Evolutionary conservation across 1,284 basidiomycete species (phyloP).

Genomic region (Cutaneotrichosporon spelunceum): DNA sequence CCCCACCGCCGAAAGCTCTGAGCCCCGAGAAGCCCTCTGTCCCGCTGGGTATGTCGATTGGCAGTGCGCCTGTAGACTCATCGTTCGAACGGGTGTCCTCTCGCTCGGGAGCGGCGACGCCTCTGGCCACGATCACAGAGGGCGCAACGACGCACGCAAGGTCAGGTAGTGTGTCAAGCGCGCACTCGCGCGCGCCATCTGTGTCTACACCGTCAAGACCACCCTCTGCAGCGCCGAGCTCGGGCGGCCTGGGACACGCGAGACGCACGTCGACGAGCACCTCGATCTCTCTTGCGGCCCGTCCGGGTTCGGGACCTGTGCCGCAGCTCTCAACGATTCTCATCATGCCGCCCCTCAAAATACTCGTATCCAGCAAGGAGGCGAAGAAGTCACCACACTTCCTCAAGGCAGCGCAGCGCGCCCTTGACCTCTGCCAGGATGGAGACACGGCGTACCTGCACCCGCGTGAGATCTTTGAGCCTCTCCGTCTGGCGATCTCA

Average conservation of each 20-base stretch:
- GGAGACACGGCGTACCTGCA: conserved; percentile 55
- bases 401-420: conserved; percentile 73
- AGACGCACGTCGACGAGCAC: conserved; percentile 38
- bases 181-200: conserved; percentile 2
- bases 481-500: conserved; percentile 78
- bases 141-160: neutral
- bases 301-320: conserved; percentile 17
- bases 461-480: conserved; percentile 85
- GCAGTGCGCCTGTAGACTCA: neutral
- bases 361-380: conserved; percentile 82
- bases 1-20: conserved; percentile 12
- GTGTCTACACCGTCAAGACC: conserved; percentile 33
- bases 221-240: conserved; percentile 12
- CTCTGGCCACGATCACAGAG: neutral
- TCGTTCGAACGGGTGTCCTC: neutral
- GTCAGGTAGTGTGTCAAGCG: conserved; percentile 13
- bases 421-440: conserved; percentile 74
- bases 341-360: conserved; percentile 79
- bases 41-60: conserved; percentile 9
- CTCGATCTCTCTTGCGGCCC: conserved; percentile 36
- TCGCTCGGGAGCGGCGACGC: neutral
- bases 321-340: conserved; percentile 53
- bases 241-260: conserved; percentile 27
- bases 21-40: conserved; percentile 10
- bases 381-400: conserved; percentile 78